These are phyloP conservation scores for Physocladia obscura DNA, from an alignment of 192 early-diverging fungal species.

Conservation along the genomic window DNA sequence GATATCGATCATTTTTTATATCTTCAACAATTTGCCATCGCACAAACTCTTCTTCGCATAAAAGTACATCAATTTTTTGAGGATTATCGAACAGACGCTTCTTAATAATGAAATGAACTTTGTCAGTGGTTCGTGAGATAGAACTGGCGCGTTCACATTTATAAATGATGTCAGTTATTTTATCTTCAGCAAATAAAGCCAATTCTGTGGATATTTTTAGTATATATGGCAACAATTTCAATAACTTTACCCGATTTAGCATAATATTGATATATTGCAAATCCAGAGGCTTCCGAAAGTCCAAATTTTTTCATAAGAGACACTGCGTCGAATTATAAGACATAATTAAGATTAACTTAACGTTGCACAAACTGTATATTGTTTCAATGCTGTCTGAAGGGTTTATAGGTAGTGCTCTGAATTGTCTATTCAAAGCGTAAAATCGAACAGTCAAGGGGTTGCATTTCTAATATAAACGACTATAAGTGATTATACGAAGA, in stretches of 20 bases:
- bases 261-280: slow-evolving; percentile 47
- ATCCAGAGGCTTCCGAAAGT: slow-evolving; percentile 31
- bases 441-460: slow-evolving; percentile 44
- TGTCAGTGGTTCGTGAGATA: slow-evolving; percentile 3
- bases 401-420: slow-evolving; percentile 40
- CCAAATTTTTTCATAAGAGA: slow-evolving; percentile 43
- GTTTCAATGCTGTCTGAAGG: slow-evolving; percentile 40
- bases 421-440: slow-evolving; percentile 44
- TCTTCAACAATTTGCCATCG: slow-evolving; percentile 42
- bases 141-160: slow-evolving; percentile 37
- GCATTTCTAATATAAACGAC: slow-evolving; percentile 26
- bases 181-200: slow-evolving; percentile 38
- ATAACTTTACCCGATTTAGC: slow-evolving; percentile 22
- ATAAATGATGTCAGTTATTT: slow-evolving; percentile 43
- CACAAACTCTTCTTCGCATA: slow-evolving; percentile 36
- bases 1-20: slow-evolving; percentile 34
- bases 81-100: slow-evolving; percentile 42
- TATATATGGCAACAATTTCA: background rate
- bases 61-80: background rate
- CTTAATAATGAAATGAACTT: slow-evolving; percentile 46
- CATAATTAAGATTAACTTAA: background rate
- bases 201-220: slow-evolving; percentile 19
- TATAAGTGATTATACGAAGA: background rate
- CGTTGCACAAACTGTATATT: slow-evolving; percentile 19
- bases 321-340: slow-evolving; percentile 14